These are phyloP conservation scores for Rhizopus delemar DNA, from an alignment of 371 early-diverging fungal genomes.

Conservation along the genomic window DNA sequence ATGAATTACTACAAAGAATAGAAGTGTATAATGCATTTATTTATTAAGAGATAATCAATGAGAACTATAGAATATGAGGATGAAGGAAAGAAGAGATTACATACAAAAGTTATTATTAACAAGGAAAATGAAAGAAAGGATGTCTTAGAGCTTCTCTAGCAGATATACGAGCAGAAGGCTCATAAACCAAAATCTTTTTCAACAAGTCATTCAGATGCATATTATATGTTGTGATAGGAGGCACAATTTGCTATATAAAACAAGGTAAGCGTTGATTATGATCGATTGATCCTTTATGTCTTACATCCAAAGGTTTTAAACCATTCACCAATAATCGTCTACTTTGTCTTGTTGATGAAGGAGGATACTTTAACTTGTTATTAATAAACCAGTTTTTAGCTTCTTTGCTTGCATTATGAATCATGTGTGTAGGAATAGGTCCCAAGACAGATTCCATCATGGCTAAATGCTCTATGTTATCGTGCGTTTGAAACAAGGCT, in stretches of 20 bases:
- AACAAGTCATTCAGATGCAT: conserved; percentile 66
- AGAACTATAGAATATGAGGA: no score
- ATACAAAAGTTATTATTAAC: no score
- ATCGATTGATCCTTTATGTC: not conserved
- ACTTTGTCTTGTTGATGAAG: conserved; percentile 59
- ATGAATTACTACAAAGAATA: no score
- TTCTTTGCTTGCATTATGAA: conserved; percentile 35
- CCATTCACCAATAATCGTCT: conserved; percentile 62
- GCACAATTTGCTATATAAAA: conserved; percentile 31
- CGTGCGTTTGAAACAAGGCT: conserved; percentile 92
- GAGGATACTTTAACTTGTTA: conserved; percentile 64
- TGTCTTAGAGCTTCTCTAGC: conserved; percentile 83
- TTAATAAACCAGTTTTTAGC: conserved; percentile 59
- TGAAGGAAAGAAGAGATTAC: no score
- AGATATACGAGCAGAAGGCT: conserved; percentile 82
- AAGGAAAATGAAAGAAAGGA: conserved; percentile 64
- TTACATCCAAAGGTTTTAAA: conserved; percentile 59
- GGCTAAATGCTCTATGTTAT: conserved; percentile 76
- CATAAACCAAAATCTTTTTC: conserved; percentile 76
- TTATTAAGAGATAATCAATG: no score
- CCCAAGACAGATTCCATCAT: conserved; percentile 74
- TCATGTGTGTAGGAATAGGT: conserved; percentile 13
- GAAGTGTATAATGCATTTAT: no score
- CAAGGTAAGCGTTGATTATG: not conserved
- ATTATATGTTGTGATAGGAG: conserved; percentile 28